phyloP scores from a whole-genome alignment of 139 green algal genomes.

The Raphidocelis subcapitata region DNA sequence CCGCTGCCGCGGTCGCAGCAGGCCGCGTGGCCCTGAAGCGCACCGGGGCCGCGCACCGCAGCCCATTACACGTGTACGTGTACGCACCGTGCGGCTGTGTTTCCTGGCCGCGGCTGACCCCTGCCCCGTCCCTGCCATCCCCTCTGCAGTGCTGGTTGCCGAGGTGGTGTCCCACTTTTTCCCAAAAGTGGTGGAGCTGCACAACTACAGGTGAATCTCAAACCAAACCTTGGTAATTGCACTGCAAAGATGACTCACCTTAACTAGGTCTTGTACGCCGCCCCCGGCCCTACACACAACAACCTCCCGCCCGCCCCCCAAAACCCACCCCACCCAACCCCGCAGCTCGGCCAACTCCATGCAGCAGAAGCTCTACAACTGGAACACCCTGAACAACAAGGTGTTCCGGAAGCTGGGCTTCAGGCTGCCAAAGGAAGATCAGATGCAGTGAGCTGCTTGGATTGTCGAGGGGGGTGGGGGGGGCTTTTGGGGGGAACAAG shows the following conservation, averaged over 20 bases:
- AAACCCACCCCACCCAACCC: not conserved
- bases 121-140: no score
- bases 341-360: conserved; percentile 74
- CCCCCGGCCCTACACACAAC: not conserved
- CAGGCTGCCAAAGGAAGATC: conserved; percentile 52
- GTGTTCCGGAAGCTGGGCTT: conserved; percentile 84
- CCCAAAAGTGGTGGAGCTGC: conserved; percentile 87
- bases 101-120: conserved; percentile 6
- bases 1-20: no score
- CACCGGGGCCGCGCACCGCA: no score
- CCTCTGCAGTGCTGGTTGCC: conserved; percentile 88
- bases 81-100: not conserved
- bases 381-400: conserved; percentile 89
- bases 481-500: not conserved
- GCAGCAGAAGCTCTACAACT: conserved; percentile 95
- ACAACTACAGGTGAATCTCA: conserved; percentile 88
- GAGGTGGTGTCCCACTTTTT: conserved; percentile 85
- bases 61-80: no score
- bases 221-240: not conserved
- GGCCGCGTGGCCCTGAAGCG: no score
- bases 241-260: no score
- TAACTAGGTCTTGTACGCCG: not conserved
- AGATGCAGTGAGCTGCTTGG: conserved; percentile 14
- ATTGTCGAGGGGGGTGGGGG: no score
- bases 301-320: no score